Evolutionary conservation across 202 grass and related monocot species (phyloP), one percentile per base, ranked within the genome.

Genomic region (Schoenoplectus tabernaemontani): DNA sequence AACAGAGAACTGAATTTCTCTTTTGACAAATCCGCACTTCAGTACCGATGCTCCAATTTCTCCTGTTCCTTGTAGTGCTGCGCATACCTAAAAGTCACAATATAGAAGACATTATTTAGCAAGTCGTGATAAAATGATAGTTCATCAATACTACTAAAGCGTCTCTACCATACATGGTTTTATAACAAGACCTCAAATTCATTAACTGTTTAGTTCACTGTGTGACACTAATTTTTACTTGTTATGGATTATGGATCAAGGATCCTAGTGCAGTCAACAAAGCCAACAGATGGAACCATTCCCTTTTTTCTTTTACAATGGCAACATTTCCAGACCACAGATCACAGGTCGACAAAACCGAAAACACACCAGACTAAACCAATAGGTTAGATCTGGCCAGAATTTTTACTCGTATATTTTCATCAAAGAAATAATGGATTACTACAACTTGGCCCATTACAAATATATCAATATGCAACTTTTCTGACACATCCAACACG

Each of bases 41-140:
- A 98, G 86, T 82, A 98, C 83, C 96, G 93, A 74, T 95, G 96
- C 64, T 82, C 80, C 50, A 98, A 76, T 79, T 98, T 98, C 85
- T 98, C 96, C 85, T 92, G 83, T 78, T 98, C 96, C 83, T 87
- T 81, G 68, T 95, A 98, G 70, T 87, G 91, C 85, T 89, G 89
- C 0, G 89, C 96, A 63, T 95, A 98, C 4, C 96, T 98, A 82
- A 67, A 82, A 28, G 41, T 26, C 5, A 69, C 16, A 89, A 76
- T 13, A 84, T 67, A 76, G 12, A 12, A 56, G 39, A 65, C 44
- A 43, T 32, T 6, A 72, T 64, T 64, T 62, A 57, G 62, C 8
- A 71, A 62, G 32, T 34, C 15, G 17, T 50, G 16, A 63, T 30
- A 19, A 64, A 70, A 42, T 71, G 38, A 44, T 72, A 17, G 58